A percentile compares a stretch with the other conserved stretches of the same genome.
Conservation (phyloP, 305 asterid species). For the Fraxinus ornus region DNA sequence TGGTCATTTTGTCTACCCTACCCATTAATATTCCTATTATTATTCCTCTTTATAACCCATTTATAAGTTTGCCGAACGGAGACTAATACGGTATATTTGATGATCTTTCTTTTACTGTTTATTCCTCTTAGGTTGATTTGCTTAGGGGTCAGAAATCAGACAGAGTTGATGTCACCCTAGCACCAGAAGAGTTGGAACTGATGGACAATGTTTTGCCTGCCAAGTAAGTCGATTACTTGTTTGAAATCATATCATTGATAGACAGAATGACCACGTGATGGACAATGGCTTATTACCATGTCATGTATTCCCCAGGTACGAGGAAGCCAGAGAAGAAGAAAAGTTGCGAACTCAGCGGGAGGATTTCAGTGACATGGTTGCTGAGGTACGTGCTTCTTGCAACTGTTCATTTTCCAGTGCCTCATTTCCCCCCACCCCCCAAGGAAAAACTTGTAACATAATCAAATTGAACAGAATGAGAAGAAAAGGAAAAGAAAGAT, state of each 20-base stretch:
- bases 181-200: conserved; percentile 86
- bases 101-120: neutral
- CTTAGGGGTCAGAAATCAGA: conserved; percentile 91
- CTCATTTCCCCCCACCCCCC: neutral
- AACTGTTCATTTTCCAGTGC: neutral
- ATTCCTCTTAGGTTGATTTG: conserved; percentile 72
- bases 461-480: conserved; percentile 55
- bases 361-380: conserved; percentile 99
- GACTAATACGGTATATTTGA: neutral
- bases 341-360: conserved; percentile 80
- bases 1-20: neutral
- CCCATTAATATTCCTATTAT: neutral
- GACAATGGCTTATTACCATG: conserved; percentile 10
- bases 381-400: conserved; percentile 55
- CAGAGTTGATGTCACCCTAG: conserved; percentile 82
- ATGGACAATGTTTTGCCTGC: conserved; percentile 96
- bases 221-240: conserved; percentile 47
- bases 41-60: neutral
- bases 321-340: conserved; percentile 99
- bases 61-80: neutral
- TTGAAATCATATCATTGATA: neutral
- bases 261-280: conserved; percentile 1
- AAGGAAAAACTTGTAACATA: neutral
- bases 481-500: conserved; percentile 92
- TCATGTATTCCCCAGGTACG: conserved; percentile 50